phyloP scores from a whole-genome alignment of 257 asterid genomes.

The Solanum chaucha region DNA sequence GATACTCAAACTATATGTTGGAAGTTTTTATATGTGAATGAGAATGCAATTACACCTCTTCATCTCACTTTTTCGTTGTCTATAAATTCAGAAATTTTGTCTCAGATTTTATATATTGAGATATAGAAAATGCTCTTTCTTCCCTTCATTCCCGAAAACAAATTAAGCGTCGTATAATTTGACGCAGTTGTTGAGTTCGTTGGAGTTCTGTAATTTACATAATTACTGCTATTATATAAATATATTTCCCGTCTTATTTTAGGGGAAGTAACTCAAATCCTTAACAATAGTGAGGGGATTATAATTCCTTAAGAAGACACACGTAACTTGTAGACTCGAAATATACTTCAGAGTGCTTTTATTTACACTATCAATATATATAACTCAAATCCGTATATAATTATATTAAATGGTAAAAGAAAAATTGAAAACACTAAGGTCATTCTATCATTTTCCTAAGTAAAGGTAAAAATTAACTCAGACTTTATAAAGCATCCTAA shows the following conservation, averaged over 20 bases:
- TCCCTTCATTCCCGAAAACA: rapidly evolving
- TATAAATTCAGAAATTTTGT: too few relatives aligned
- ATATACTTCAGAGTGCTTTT: neutral
- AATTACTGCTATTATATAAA: too few relatives aligned
- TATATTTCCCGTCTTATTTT: too few relatives aligned
- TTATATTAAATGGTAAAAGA: neutral
- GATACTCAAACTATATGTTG: neutral
- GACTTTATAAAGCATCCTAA: neutral
- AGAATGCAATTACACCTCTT: neutral
- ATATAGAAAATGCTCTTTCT: too few relatives aligned
- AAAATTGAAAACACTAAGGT: too few relatives aligned
- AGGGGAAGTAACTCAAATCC: neutral
- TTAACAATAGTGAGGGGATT: neutral
- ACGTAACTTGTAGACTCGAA: neutral
- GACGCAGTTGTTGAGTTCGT: too few relatives aligned
- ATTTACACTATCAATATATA: neutral
- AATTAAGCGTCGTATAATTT: rapidly evolving
- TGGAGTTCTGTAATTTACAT: too few relatives aligned
- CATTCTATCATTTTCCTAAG: neutral
- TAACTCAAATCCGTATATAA: neutral
- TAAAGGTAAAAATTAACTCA: neutral
- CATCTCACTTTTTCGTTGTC: neutral
- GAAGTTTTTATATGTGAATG: neutral
- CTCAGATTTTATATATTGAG: neutral
- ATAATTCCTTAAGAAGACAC: neutral